Percentiles rank a stretch among this genome's conserved stretches.
phyloP scores from a whole-genome alignment of 805 yeast genomes.

The Candida berthetii region DNA sequence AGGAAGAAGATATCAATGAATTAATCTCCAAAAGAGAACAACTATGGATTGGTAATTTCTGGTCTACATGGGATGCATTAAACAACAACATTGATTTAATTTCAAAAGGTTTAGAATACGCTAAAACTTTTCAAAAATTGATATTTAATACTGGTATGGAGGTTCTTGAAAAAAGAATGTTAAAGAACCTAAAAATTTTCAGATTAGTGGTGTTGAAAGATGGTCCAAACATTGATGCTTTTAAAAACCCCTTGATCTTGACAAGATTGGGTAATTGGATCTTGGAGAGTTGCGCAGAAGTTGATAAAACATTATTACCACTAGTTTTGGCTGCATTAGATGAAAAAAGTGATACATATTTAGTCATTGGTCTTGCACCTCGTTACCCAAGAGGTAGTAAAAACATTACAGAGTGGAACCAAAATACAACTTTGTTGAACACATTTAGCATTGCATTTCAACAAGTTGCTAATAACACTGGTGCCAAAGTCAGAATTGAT shows the following conservation, averaged over 20 bases:
- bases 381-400: slow-evolving; percentile 52
- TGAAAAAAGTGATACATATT: slow-evolving; percentile 63
- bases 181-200: slow-evolving; percentile 74
- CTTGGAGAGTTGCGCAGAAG: slow-evolving; percentile 83
- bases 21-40: slow-evolving; percentile 41
- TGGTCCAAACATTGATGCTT: slow-evolving; percentile 74
- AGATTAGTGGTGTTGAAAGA: slow-evolving; percentile 85
- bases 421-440: slow-evolving; percentile 50
- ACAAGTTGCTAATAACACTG: slow-evolving; percentile 75
- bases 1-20: slow-evolving; percentile 23
- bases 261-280: slow-evolving; percentile 88
- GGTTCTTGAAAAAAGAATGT: slow-evolving; percentile 74
- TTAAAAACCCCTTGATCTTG: slow-evolving; percentile 81
- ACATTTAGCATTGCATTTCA: slow-evolving; percentile 91
- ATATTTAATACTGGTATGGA: slow-evolving; percentile 86
- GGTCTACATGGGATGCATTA: slow-evolving; percentile 64
- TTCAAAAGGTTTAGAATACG: slow-evolving; percentile 69
- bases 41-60: slow-evolving; percentile 69
- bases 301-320: slow-evolving; percentile 59
- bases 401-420: slow-evolving; percentile 22
- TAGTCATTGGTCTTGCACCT: slow-evolving; percentile 88
- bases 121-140: slow-evolving; percentile 77
- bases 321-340: slow-evolving; percentile 82
- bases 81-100: slow-evolving; percentile 46
- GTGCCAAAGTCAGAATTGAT: slow-evolving; percentile 86